Evolutionary conservation across 225 moss, liverwort and hornwort genomes (phyloP), one percentile per base, ranked within the genome.

Genomic region (Ulota crispa): DNA sequence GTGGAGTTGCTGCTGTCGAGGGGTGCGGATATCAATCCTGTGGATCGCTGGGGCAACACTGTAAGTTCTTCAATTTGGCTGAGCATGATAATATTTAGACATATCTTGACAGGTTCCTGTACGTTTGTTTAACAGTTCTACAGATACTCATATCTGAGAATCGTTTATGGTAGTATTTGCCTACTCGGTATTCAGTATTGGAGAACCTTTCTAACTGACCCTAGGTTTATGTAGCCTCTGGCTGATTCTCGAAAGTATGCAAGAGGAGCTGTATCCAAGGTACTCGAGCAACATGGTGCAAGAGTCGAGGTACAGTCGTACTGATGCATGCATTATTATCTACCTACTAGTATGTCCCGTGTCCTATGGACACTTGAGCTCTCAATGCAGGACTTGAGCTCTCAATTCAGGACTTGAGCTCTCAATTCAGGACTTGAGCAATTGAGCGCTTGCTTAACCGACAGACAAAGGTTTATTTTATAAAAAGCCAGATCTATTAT

Each of bases 171-270:
- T 8, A 36, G 27, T 15, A 24, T 16, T 27, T 15, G 45, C 45
- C 14, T 45, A 0, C 14, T 13, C 45, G 68, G 68, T 24, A 4
- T 41, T 56, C 18, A 9, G 11, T 41, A 28, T 27, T 9, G 13
- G 36, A 45, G 27, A 52, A 21, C 4, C 6, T 28, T 70, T 78
- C 50, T 45, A 47, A 82, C 30, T 4, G 3, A 36, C 7, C 41
- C 4, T 18, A 13, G 47, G 76, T 67, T 70, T 59, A 43, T 88
- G 82, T 86, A 88, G 90, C 90, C 90, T 57, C 71, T 90, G 30
- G 80, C 86, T 60, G 88, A 90, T 78, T 82, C 90, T 79, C 86
- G 88, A 70, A 88, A 90, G 80, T 82, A 84, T 55, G 41, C 79
- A 8, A 88, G 62, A 69, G 78, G 79, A 68, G 84, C 70, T 60